These are phyloP conservation scores for Malassezia globosa DNA, from an alignment of 1,284 basidiomycete genomes.

Conservation along the genomic window DNA sequence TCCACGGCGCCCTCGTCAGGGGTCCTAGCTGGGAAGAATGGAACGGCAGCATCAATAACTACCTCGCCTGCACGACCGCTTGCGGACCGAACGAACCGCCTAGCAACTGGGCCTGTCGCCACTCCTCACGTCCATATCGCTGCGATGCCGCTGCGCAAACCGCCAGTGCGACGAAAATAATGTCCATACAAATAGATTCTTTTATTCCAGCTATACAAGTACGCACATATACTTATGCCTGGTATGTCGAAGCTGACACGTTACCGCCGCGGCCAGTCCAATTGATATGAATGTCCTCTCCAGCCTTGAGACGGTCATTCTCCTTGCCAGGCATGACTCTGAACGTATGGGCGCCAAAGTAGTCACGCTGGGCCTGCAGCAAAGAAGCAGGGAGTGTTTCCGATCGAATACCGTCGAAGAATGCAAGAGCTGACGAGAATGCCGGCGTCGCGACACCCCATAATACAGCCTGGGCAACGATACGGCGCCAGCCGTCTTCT, in stretches of 20 bases:
- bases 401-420: slow-evolving; percentile 89
- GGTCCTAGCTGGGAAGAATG: no score
- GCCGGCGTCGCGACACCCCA: slow-evolving; percentile 97
- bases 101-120: neutral
- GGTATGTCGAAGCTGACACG: slow-evolving; percentile 83
- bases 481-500: slow-evolving; percentile 94
- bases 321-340: slow-evolving; percentile 37
- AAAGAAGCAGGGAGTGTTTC: slow-evolving; percentile 83
- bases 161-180: no score
- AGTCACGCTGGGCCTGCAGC: slow-evolving; percentile 71
- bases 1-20: no score
- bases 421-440: slow-evolving; percentile 89
- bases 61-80: neutral
- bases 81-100: neutral
- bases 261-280: slow-evolving; percentile 82
- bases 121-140: slow-evolving; percentile 4
- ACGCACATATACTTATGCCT: slow-evolving; percentile 54
- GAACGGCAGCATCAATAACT: no score
- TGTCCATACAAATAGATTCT: neutral
- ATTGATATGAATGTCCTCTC: slow-evolving; percentile 63
- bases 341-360: slow-evolving; percentile 48
- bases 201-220: neutral
- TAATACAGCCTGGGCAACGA: slow-evolving; percentile 86
- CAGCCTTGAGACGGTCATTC: slow-evolving; percentile 52
- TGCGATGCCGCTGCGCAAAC: slow-evolving; percentile 9